Conservation (phyloP, 768 basidiomycete genomes). For the Cystoderma amianthinum region DNA sequence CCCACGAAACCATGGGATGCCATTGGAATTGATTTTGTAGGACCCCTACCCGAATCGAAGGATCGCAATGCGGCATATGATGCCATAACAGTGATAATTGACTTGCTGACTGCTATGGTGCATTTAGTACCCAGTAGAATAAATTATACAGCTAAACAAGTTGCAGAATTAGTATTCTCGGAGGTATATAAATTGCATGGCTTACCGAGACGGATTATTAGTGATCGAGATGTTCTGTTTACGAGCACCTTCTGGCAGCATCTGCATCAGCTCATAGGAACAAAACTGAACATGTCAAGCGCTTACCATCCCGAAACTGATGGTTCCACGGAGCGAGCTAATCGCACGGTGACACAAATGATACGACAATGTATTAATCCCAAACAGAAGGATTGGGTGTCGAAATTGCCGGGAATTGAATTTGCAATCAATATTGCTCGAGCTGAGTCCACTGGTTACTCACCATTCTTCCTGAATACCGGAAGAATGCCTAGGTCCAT, state of each 20-base stretch:
- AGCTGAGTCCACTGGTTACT: constrained; percentile 24
- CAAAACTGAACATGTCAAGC: background rate
- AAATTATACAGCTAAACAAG: background rate
- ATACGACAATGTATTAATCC: constrained; percentile 10
- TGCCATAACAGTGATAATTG: constrained; percentile 1
- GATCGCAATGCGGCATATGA: background rate
- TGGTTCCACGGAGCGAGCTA: background rate
- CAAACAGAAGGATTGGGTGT: constrained; percentile 21
- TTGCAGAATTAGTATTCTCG: background rate
- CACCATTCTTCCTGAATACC: constrained; percentile 24
- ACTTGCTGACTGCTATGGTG: background rate
- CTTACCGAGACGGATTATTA: background rate
- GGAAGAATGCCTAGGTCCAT: constrained; percentile 14
- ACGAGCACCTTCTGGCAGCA: background rate
- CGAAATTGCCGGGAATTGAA: constrained; percentile 21
- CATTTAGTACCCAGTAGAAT: background rate
- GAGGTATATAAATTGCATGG: background rate
- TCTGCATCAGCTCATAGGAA: background rate
- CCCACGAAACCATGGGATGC: background rate
- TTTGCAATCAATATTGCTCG: constrained; percentile 27
- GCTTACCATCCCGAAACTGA: constrained; percentile 1
- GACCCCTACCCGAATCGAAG: background rate
- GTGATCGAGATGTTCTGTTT: too few relatives aligned
- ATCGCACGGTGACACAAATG: background rate
- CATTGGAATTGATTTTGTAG: constrained; percentile 2